These are phyloP conservation scores for Heliophila coronopifolia DNA, from an alignment of 441 rosid species.

Conservation along the genomic window DNA sequence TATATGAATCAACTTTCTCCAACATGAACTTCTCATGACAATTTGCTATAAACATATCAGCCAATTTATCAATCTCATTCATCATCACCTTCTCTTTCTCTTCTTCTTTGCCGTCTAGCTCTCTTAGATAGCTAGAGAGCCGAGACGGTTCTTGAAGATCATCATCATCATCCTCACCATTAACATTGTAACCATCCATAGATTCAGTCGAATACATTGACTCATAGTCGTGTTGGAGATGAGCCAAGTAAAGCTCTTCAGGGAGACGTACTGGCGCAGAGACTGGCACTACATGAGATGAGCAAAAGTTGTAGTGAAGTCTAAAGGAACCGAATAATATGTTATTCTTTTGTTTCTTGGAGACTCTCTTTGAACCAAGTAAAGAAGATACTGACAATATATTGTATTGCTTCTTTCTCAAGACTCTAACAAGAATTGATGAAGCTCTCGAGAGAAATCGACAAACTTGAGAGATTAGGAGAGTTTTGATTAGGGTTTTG, in stretches of 20 bases:
- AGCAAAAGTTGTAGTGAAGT: slow-evolving; percentile 87
- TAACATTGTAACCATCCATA: background rate
- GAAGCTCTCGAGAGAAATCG: slow-evolving; percentile 56
- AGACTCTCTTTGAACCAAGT: slow-evolving; percentile 29
- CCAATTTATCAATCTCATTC: slow-evolving; percentile 67
- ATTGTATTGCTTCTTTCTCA: slow-evolving; percentile 30
- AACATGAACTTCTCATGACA: slow-evolving; percentile 75
- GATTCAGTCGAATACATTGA: slow-evolving; percentile 32
- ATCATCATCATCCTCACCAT: slow-evolving; percentile 25
- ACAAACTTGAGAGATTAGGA: slow-evolving; percentile 47
- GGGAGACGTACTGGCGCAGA: slow-evolving; percentile 21
- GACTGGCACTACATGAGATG: slow-evolving; percentile 62
- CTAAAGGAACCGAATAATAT: slow-evolving; percentile 69
- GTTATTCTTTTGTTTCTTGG: slow-evolving; percentile 39
- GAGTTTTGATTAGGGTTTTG: slow-evolving; percentile 56
- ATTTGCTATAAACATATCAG: slow-evolving; percentile 69
- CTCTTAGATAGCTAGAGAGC: slow-evolving; percentile 69
- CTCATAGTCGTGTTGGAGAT: slow-evolving; percentile 43
- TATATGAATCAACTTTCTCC: slow-evolving; percentile 84
- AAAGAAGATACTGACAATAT: slow-evolving; percentile 24
- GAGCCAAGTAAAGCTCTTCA: slow-evolving; percentile 26
- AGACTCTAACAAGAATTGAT: slow-evolving; percentile 41
- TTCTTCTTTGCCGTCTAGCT: slow-evolving; percentile 59
- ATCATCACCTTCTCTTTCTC: slow-evolving; percentile 13
- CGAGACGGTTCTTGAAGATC: slow-evolving; percentile 29